Evolutionary conservation across 768 basidiomycete genomes (phyloP), one percentile per base, ranked within the genome.

Genomic region (Porphyrellus cyaneotinctus): DNA sequence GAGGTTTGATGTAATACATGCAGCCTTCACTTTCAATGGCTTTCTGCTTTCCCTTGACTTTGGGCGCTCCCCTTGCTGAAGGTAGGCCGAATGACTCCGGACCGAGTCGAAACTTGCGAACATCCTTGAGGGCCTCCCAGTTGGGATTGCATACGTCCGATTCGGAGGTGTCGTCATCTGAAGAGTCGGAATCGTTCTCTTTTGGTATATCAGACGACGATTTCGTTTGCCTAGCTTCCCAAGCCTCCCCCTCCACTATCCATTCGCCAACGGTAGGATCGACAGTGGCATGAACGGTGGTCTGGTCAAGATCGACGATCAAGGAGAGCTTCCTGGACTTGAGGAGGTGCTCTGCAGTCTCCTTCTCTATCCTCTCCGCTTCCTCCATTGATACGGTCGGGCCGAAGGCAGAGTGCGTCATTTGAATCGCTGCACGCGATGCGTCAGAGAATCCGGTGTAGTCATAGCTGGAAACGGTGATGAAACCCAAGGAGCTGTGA

Each of bases 211-310:
- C 57, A 12, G 73, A 64, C 15, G 72, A 70, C 52, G 72, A 74
- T 62, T 71, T 73, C 6, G 73, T 66, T 52, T 82, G 82, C 44
- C 77, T 75, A 39, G 77, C 76, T 62, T 92, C 88, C 88, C 88
- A 92, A 39, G 80, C 80, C 64, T 86, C 83, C 20, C 90, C 90
- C 59, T 93, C 91, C 3, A 79, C 67, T 63, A 97, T 90, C 97
- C 97, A 98, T 68, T 97, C 95, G 30, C 93, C 95, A 2, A 98
- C 92, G 0, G 97, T 98, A 6, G 97, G 95, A 71, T 99, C 97
- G 23, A 97, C 95, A 0, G 95, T 97, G 9, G 97, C 95, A 64
- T 99, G 97, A 4, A 99, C 91, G 67, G 98, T 94, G 13, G 97
- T 99, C 69, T 99, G 97, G 72, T 99, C 97, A 31, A 99, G 81